Evolutionary conservation across 2,329 filamentous ascomycete species (phyloP).

Genomic region (Scytalidium lignicola): DNA sequence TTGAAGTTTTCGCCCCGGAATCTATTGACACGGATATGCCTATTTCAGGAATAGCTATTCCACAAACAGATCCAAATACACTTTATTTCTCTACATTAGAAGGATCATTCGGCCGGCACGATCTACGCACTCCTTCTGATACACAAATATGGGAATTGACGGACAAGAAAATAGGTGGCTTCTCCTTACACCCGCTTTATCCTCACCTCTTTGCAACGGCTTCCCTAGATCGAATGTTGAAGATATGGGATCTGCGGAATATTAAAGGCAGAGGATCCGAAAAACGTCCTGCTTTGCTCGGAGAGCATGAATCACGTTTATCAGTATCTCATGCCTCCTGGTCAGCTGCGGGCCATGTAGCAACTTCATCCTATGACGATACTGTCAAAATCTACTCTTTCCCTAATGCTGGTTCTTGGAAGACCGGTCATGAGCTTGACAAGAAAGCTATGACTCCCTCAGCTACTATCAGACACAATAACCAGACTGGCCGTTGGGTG

Average conservation of each 20-base stretch:
- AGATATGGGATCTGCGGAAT: slow-evolving; percentile 88
- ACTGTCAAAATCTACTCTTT: slow-evolving; percentile 91
- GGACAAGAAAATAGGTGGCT: slow-evolving; percentile 94
- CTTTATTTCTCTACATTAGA: slow-evolving; percentile 85
- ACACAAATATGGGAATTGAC: slow-evolving; percentile 69
- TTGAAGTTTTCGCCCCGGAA: slow-evolving; percentile 74
- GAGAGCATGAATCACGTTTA: slow-evolving; percentile 74
- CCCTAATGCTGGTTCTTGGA: slow-evolving; percentile 54
- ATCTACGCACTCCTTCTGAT: slow-evolving; percentile 58
- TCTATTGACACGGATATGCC: slow-evolving; percentile 68
- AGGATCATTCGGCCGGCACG: slow-evolving; percentile 75
- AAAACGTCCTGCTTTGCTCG: slow-evolving; percentile 63
- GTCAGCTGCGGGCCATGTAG: slow-evolving; percentile 78
- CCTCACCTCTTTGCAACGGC: slow-evolving; percentile 85
- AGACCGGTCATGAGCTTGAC: slow-evolving; percentile 49
- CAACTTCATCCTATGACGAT: slow-evolving; percentile 91
- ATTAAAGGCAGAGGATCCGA: slow-evolving; percentile 59
- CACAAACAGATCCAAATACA: slow-evolving; percentile 61
- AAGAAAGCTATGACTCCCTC: slow-evolving; percentile 63
- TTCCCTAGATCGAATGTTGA: slow-evolving; percentile 81
- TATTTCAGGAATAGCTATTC: slow-evolving; percentile 80
- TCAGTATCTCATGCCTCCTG: slow-evolving; percentile 92
- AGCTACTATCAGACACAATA: slow-evolving; percentile 75
- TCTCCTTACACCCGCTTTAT: slow-evolving; percentile 73
- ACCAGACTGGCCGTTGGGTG: slow-evolving; percentile 93